A percentile compares a stretch with the other conserved stretches of the same genome.
phyloP scores from a whole-genome alignment of 768 basidiomycete species.

The Termitomyces sp. region DNA sequence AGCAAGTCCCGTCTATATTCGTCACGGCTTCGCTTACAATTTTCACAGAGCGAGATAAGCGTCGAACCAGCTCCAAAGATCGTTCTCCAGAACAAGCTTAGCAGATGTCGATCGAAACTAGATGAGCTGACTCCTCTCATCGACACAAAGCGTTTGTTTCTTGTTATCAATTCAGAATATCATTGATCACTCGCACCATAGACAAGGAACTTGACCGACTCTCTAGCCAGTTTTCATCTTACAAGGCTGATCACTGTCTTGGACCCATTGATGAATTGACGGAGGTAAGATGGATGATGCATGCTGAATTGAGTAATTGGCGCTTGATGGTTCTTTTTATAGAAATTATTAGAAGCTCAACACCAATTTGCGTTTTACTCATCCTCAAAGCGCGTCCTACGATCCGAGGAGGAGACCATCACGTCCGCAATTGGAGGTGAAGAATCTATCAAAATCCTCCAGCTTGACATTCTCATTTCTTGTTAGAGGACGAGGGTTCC shows the following conservation, averaged over 20 bases:
- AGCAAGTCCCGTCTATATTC: slow-evolving; percentile 31
- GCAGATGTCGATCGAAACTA: slow-evolving; percentile 56
- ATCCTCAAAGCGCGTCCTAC: slow-evolving; percentile 54
- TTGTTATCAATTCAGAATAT: neutral
- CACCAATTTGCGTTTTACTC: slow-evolving; percentile 55
- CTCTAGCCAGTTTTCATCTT: slow-evolving; percentile 39
- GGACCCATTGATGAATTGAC: slow-evolving; percentile 57
- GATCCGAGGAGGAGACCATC: slow-evolving; percentile 64
- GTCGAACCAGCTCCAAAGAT: slow-evolving; percentile 70
- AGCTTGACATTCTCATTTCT: neutral
- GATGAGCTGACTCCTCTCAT: slow-evolving; percentile 56
- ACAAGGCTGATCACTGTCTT: slow-evolving; percentile 43
- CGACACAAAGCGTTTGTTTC: slow-evolving; percentile 53
- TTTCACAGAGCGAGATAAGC: slow-evolving; percentile 54
- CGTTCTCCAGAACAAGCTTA: slow-evolving; percentile 76
- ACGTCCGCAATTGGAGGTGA: slow-evolving; percentile 58
- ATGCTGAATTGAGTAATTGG: neutral
- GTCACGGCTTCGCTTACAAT: neutral
- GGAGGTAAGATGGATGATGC: slow-evolving; percentile 37
- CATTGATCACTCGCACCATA: slow-evolving; percentile 22
- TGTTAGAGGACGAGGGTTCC: slow-evolving; percentile 67
- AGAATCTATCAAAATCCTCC: slow-evolving; percentile 14
- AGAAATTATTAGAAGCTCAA: slow-evolving; percentile 63
- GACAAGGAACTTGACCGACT: slow-evolving; percentile 55
- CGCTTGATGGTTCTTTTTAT: slow-evolving; percentile 17